A percentile compares a stretch with the other conserved stretches of the same genome.
phyloP scores from a whole-genome alignment of 352 stramenopile species.

The Pythium monospermum region DNA sequence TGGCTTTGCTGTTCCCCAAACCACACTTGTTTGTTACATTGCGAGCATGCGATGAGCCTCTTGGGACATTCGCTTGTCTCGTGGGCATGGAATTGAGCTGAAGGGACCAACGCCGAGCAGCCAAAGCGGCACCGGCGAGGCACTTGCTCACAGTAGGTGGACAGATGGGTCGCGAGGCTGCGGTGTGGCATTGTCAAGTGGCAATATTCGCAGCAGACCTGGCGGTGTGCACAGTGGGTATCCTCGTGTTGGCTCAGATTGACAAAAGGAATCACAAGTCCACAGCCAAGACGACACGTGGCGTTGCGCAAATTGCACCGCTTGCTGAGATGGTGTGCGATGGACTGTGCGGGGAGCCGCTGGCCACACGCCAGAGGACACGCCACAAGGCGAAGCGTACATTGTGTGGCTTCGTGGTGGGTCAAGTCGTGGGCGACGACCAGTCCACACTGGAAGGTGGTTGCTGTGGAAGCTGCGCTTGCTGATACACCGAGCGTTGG shows the following conservation, averaged over 20 bases:
- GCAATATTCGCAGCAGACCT: slow-evolving; percentile 53
- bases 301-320: slow-evolving; percentile 62
- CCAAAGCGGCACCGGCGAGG: slow-evolving; percentile 50
- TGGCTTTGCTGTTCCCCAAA: slow-evolving; percentile 41
- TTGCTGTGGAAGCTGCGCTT: background rate
- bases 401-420: slow-evolving; percentile 33
- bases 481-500: background rate
- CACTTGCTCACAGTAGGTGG: slow-evolving; percentile 27
- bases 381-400: slow-evolving; percentile 39
- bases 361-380: slow-evolving; percentile 70
- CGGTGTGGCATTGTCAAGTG: slow-evolving; percentile 26
- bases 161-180: slow-evolving; percentile 31
- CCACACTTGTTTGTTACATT: slow-evolving; percentile 45
- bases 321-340: slow-evolving; percentile 40
- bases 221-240: slow-evolving; percentile 31
- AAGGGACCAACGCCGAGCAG: slow-evolving; percentile 27
- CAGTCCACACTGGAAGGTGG: slow-evolving; percentile 23
- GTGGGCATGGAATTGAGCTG: slow-evolving; percentile 23
- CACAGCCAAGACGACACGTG: slow-evolving; percentile 54
- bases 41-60: slow-evolving; percentile 44
- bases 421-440: slow-evolving; percentile 9
- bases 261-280: slow-evolving; percentile 36
- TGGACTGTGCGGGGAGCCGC: slow-evolving; percentile 29
- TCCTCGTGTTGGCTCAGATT: slow-evolving; percentile 52
- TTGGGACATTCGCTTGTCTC: slow-evolving; percentile 51